Evolutionary conservation across 1,284 basidiomycete genomes (phyloP).

Genomic region (Fistulinella cinereoalba): DNA sequence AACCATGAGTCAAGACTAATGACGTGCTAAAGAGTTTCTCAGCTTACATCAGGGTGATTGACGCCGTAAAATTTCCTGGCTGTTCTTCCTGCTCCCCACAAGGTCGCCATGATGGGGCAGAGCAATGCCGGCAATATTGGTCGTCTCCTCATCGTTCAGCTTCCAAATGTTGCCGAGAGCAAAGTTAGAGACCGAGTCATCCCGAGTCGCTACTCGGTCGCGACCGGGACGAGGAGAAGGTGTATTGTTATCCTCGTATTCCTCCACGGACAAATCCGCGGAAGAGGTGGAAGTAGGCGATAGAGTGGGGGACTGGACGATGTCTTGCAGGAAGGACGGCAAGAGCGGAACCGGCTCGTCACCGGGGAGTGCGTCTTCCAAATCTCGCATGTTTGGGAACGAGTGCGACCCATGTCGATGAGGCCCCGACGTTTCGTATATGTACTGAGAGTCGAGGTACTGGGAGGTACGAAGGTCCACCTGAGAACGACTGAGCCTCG

Average conservation of each 20-base stretch:
- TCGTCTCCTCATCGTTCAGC: conserved; percentile 62
- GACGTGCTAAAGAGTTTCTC: not conserved
- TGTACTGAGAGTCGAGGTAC: conserved; percentile 46
- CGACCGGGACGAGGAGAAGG: conserved; percentile 19
- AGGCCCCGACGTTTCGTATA: conserved; percentile 62
- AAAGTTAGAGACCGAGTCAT: conserved; percentile 36
- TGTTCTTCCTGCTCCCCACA: conserved; percentile 35
- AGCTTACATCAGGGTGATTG: conserved; percentile 28
- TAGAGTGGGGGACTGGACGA: conserved; percentile 60
- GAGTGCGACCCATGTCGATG: conserved; percentile 18
- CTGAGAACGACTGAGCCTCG: conserved; percentile 45
- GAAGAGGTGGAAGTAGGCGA: conserved; percentile 62
- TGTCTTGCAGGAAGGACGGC: conserved; percentile 71
- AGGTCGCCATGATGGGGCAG: conserved; percentile 35
- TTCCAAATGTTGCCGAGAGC: conserved; percentile 58
- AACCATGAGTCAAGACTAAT: not conserved
- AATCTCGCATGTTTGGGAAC: conserved; percentile 28
- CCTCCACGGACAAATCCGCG: conserved; percentile 62
- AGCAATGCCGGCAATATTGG: conserved; percentile 44
- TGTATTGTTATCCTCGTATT: conserved; percentile 39
- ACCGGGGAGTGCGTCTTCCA: conserved; percentile 15
- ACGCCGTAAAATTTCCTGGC: conserved; percentile 32
- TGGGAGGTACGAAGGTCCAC: conserved; percentile 42
- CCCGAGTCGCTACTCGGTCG: conserved; percentile 22
- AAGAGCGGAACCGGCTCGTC: conserved; percentile 47